Evolutionary conservation across 148 eudicot species (phyloP).

Genomic region (Silene uniflora): DNA sequence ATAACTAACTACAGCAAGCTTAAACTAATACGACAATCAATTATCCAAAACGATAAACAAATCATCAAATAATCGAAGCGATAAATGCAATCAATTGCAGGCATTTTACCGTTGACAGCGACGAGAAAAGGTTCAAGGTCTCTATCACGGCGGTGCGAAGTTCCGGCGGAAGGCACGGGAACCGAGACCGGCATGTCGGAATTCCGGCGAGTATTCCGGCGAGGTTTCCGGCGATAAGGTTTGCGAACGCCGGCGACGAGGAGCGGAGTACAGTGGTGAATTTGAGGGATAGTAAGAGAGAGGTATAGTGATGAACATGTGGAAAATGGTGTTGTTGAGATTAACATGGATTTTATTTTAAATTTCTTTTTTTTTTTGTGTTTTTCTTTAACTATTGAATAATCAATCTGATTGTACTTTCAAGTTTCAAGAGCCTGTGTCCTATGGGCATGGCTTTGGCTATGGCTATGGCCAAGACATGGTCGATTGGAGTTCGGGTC

Average conservation of each 20-base stretch:
- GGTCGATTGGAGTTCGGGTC: no score
- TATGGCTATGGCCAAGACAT: no score
- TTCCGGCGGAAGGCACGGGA: constrained; percentile 31
- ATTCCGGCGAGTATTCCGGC: constrained; percentile 24
- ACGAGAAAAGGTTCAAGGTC: constrained; percentile 40
- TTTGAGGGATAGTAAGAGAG: background rate
- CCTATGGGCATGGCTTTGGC: no score
- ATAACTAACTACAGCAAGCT: no score
- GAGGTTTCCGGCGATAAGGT: constrained; percentile 28
- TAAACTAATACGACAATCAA: background rate
- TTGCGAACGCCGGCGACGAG: constrained; percentile 6
- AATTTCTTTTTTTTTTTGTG: background rate
- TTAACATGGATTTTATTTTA: constrained; percentile 20
- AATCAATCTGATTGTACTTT: background rate
- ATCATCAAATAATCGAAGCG: background rate
- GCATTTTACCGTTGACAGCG: constrained; percentile 33
- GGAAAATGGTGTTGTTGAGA: constrained; percentile 9
- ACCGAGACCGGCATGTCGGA: constrained; percentile 51
- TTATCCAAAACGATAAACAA: background rate
- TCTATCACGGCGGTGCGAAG: constrained; percentile 39
- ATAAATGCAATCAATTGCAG: constrained; percentile 1
- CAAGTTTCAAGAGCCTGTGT: no score
- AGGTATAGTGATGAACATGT: background rate
- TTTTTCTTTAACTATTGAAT: background rate
- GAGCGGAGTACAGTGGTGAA: background rate